Conservation (phyloP, 305 asterid genomes). For the Solanum hybrid region DNA sequence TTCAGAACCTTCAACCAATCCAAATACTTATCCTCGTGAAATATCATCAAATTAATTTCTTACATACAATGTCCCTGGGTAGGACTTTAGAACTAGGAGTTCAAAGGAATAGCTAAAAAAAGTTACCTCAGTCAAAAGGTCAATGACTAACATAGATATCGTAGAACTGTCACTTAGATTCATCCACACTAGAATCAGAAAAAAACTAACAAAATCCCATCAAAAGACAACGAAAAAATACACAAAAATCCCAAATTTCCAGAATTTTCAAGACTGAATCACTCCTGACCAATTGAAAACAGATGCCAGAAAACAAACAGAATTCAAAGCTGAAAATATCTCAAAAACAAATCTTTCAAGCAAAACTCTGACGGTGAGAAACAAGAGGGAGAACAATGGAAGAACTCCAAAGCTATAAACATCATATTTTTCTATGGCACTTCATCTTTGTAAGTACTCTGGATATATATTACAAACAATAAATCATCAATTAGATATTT, state of each 20-base stretch:
- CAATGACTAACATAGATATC: not conserved
- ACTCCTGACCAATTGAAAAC: not conserved
- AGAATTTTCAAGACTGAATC: not conserved
- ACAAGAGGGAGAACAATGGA: constrained; percentile 41
- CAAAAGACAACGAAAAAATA: not conserved
- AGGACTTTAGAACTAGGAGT: not conserved
- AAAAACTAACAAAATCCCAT: not conserved
- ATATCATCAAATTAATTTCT: not conserved
- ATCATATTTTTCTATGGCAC: too few relatives aligned
- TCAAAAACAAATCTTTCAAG: constrained; percentile 75
- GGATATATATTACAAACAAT: too few relatives aligned
- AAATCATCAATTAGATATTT: too few relatives aligned
- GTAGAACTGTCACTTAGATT: not conserved
- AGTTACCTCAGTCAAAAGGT: not conserved
- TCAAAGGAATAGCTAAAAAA: not conserved
- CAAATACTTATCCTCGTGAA: not conserved
- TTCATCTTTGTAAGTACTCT: too few relatives aligned
- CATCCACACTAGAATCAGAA: not conserved
- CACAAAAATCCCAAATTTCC: not conserved
- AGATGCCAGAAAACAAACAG: not conserved
- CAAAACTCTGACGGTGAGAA: constrained; percentile 51
- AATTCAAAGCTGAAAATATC: constrained; percentile 27
- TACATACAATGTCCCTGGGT: not conserved
- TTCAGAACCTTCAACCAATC: not conserved
- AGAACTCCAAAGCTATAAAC: constrained; percentile 10